These are phyloP conservation scores for Castanea mollissima DNA, from an alignment of 306 rosid species.

Conservation along the genomic window DNA sequence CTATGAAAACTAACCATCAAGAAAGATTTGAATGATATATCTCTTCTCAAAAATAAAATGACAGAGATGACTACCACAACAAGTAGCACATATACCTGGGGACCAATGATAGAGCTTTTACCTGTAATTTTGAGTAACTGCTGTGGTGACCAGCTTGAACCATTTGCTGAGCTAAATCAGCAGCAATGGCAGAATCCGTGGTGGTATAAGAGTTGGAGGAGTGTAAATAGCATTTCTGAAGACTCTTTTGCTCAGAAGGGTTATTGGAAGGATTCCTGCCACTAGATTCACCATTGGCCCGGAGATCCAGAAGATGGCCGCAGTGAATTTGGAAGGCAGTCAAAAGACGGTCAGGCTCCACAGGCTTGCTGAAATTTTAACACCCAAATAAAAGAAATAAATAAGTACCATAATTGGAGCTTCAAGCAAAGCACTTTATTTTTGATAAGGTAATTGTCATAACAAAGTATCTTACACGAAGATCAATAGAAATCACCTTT, in stretches of 20 bases:
- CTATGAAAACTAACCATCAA: neutral
- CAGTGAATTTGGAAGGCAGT: constrained; percentile 92
- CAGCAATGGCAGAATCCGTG: constrained; percentile 71
- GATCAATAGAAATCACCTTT: neutral
- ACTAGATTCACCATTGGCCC: constrained; percentile 53
- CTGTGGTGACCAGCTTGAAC: constrained; percentile 91
- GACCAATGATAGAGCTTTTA: constrained; percentile 19
- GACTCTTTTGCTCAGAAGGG: constrained; percentile 59
- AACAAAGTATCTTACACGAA: neutral
- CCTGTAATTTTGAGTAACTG: constrained; percentile 83
- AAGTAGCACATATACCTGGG: neutral
- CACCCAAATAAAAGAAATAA: constrained; percentile 10
- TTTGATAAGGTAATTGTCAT: neutral
- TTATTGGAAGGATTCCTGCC: constrained; percentile 56
- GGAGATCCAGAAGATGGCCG: constrained; percentile 92
- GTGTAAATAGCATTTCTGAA: constrained; percentile 74
- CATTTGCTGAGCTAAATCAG: constrained; percentile 88
- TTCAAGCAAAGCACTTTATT: constrained; percentile 10
- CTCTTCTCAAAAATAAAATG: neutral
- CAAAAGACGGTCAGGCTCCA: constrained; percentile 98
- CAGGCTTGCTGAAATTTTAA: constrained; percentile 74
- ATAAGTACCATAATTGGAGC: constrained; percentile 4
- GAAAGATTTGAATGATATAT: neutral
- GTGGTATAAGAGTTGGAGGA: constrained; percentile 90
- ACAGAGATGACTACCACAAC: neutral